Evolutionary conservation across 1,139 yeast species (phyloP), one percentile per base, ranked within the genome.

Genomic region (Candida sanyaensis): DNA sequence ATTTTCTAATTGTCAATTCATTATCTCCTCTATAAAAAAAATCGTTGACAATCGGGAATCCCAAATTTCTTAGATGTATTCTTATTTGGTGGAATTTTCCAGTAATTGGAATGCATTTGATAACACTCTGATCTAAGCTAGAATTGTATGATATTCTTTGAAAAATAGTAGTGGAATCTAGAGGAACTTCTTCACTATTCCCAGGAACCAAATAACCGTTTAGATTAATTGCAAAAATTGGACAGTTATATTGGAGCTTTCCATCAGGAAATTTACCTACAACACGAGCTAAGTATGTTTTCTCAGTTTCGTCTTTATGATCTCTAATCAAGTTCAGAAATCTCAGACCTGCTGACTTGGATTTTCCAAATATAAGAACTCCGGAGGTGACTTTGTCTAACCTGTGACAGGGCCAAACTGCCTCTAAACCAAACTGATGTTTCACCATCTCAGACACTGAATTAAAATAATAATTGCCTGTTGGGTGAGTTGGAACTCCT

Each of bases 51-150:
- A 89, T 88, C 0, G 96, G 93, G 54, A 63, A 71, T 0, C 90
- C 89, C 45, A 86, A 46, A 47, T 82, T 75, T 26, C 88, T 74
- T 29, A 88, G 64, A 65, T 88, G 96, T 6, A 87, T 84, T 46
- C 96, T 70, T 23, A 88, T 86, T 61, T 88, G 96, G 62, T 88
- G 96, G 55, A 88, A 86, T 56, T 87, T 75, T 0, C 96, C 96
- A 0, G 93, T 83, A 7, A 79, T 53, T 0, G 96, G 96, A 51
- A 68, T 71, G 59, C 96, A 87, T 44, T 70, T 58, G 0, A 88
- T 87, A 1, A 88, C 63, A 47, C 86, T 80, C 47, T 84, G 77
- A 55, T 84, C 60, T 10, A 57, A 34, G 1, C 50, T 45, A 0
- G 46, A 27, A 48, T 57, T 56, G 51, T 71, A 74, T 5, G 36